These are phyloP conservation scores for Dryadomyces quercivorus DNA, from an alignment of 2,329 filamentous ascomycete genomes.

Conservation along the genomic window DNA sequence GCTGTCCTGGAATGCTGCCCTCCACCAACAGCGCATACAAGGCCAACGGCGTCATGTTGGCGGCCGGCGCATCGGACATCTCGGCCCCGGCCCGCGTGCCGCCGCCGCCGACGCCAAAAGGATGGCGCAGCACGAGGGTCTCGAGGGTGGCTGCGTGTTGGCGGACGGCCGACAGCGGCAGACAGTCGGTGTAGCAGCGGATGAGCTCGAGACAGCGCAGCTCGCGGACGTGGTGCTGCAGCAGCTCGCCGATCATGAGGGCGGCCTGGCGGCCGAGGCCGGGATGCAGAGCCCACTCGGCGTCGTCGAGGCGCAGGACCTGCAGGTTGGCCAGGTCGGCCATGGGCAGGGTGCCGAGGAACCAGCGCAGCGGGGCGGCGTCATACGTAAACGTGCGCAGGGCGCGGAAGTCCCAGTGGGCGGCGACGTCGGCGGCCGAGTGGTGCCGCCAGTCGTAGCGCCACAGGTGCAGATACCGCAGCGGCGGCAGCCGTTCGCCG, in stretches of 20 bases:
- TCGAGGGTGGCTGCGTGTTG: conserved; percentile 25
- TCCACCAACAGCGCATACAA: background rate
- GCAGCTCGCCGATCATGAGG: conserved; percentile 22
- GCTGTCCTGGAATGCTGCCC: background rate
- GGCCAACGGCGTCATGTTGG: background rate
- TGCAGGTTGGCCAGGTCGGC: conserved; percentile 23
- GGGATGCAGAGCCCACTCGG: conserved; percentile 20
- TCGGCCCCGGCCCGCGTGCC: background rate
- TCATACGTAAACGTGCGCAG: conserved; percentile 28
- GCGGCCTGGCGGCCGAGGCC: conserved; percentile 28
- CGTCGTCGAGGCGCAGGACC: conserved; percentile 31
- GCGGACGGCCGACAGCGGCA: conserved; percentile 27
- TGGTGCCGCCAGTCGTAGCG: conserved; percentile 38
- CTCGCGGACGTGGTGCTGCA: conserved; percentile 23
- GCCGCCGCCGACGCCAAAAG: conserved; percentile 3
- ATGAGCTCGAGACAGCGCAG: conserved; percentile 27
- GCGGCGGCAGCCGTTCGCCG: conserved; percentile 29
- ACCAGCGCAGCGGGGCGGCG: conserved; percentile 31
- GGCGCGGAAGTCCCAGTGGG: conserved; percentile 34
- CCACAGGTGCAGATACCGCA: conserved; percentile 27
- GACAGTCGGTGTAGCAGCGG: conserved; percentile 25
- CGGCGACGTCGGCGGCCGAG: conserved; percentile 20
- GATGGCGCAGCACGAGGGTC: conserved; percentile 28
- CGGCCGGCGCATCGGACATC: background rate
- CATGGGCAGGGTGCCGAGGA: conserved; percentile 29